Evolutionary conservation across 2,329 filamentous ascomycete genomes (phyloP).

Genomic region (Neurospora sp.): DNA sequence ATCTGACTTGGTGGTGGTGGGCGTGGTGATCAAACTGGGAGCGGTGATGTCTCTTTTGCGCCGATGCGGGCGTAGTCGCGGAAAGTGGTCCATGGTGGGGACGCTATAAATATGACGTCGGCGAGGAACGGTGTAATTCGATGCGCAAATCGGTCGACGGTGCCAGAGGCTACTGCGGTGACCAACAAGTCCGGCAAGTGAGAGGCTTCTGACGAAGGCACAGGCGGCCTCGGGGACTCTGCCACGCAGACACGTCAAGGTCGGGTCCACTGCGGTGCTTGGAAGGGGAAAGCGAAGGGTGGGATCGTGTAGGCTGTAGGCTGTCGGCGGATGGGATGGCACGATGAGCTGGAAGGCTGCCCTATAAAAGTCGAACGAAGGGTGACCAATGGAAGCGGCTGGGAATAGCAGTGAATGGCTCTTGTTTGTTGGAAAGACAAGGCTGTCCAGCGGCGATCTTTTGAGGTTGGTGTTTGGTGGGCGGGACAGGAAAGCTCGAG

Average conservation of each 20-base stretch:
- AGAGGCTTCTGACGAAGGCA: not conserved
- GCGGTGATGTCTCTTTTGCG: conserved; percentile 21
- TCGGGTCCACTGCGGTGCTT: not conserved
- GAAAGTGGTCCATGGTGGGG: conserved; percentile 21
- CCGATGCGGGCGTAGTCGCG: conserved; percentile 17
- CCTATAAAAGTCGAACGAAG: not conserved
- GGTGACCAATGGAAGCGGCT: not conserved
- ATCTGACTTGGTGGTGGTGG: conserved; percentile 3
- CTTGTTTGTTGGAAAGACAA: not conserved
- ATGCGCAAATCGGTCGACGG: not conserved
- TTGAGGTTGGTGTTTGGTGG: not conserved
- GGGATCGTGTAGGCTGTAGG: not conserved
- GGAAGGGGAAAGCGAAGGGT: not conserved
- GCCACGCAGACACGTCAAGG: not conserved
- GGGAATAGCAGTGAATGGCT: not conserved
- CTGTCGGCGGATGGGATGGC: not conserved
- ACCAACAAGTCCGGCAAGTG: not conserved
- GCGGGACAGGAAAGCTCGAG: not conserved
- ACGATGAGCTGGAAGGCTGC: not conserved
- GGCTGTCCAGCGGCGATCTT: not conserved
- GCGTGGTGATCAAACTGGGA: conserved; percentile 15
- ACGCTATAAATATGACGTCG: not conserved
- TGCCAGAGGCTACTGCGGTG: not conserved
- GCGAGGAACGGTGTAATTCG: not conserved
- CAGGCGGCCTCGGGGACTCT: not conserved